Evolutionary conservation across 2,329 filamentous ascomycete species (phyloP), one percentile per base, ranked within the genome.

Genomic region (Phyllosticta citribraziliensis): DNA sequence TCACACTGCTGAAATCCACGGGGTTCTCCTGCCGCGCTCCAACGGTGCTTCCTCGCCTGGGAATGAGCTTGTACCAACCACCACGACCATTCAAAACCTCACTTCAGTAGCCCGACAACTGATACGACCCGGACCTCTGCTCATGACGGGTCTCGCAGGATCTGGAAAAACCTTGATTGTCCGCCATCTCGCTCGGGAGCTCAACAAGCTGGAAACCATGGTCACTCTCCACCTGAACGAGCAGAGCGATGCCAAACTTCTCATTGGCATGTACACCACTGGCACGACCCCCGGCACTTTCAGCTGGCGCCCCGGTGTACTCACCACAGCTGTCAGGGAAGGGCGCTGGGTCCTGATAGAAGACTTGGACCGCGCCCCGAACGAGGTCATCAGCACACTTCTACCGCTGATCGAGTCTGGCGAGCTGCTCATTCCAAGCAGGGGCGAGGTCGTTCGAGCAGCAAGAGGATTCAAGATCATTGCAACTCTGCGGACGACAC

Each of bases 271-370:
- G 71, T 97, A 99, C 74, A 89, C 93, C 1, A 94, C 91, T 22
- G 92, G 91, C 62, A 84, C 88, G 17, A 88, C 87, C 63, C 92
- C 91, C 1, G 92, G 92, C 1, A 92, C 89, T 10, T 99, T 99
- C 71, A 84, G 84, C 57, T 99, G 94, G 94, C 85, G 89, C 63
- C 85, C 94, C 2, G 94, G 94, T 75, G 89, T 97, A 20, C 78
- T 99, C 67, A 97, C 94, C 0, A 96, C 91, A 30, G 95, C 95
- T 40, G 91, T 97, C 2, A 87, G 84, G 69, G 93, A 99, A 78
- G 95, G 94, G 17, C 84, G 93, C 69, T 99, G 94, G 95, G 89
- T 99, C 6, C 80, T 99, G 65, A 95, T 99, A 63, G 95, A 99
- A 74, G 95, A 99, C 73, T 81, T 99, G 51, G 92, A 99, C 71